phyloP scores from a whole-genome alignment of 1,284 basidiomycete species.

The Leccinum glutinopallens region DNA sequence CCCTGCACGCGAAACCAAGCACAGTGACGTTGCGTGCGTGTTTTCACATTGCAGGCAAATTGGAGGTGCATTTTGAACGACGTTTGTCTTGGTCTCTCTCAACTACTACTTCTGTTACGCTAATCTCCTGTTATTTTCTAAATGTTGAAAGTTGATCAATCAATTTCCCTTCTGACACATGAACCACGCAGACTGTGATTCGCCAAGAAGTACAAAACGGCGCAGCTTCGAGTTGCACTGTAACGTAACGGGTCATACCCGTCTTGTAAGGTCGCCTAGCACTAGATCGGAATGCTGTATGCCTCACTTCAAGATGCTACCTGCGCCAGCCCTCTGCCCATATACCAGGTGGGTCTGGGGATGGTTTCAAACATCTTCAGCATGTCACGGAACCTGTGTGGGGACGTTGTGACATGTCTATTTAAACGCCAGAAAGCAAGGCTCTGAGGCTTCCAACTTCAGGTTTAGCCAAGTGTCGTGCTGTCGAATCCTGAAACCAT shows the following conservation, averaged over 20 bases:
- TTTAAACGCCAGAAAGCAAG: conserved; percentile 5
- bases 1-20: neutral
- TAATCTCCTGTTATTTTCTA: neutral
- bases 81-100: neutral
- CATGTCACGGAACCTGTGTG: conserved; percentile 3
- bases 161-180: neutral
- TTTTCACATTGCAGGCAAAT: neutral
- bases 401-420: neutral
- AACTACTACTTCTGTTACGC: neutral
- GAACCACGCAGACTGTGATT: neutral
- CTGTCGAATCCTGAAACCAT: conserved; percentile 7
- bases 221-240: neutral
- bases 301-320: conserved; percentile 8
- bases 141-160: neutral
- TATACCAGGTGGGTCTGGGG: neutral
- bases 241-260: conserved; percentile 13
- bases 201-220: too few relatives aligned
- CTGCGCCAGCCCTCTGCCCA: conserved; percentile 1
- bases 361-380: neutral
- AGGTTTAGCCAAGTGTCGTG: neutral
- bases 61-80: neutral
- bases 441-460: neutral
- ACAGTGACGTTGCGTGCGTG: neutral
- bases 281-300: neutral
- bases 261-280: neutral